Conservation (phyloP, 2,329 filamentous ascomycete species). For the Penicillium brevicompactum region DNA sequence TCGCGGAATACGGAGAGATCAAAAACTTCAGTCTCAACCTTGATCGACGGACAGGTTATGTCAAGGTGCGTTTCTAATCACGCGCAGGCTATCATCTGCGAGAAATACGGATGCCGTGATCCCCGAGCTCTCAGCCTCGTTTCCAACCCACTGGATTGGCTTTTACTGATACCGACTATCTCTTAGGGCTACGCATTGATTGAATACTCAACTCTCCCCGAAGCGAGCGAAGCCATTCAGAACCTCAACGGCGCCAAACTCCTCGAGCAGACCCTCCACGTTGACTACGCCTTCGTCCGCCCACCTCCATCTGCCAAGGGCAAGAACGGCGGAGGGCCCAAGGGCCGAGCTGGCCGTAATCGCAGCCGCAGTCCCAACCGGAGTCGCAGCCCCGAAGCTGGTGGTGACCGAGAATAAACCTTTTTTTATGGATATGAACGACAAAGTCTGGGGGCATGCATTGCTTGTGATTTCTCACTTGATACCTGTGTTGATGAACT, state of each 20-base stretch:
- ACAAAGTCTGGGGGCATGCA: conserved; percentile 8
- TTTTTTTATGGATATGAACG: conserved; percentile 3
- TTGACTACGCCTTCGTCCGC: conserved; percentile 68
- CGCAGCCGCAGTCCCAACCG: conserved; percentile 50
- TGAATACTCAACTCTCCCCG: conserved; percentile 64
- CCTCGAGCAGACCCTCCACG: conserved; percentile 65
- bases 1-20: conserved; percentile 67
- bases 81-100: background rate
- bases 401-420: conserved; percentile 36
- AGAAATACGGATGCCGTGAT: background rate
- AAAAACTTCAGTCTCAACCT: conserved; percentile 69
- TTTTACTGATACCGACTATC: conserved; percentile 13
- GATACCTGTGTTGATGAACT: conserved; percentile 16
- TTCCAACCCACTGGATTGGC: background rate
- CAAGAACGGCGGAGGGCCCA: conserved; percentile 40
- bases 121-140: background rate
- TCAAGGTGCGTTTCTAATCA: conserved; percentile 55
- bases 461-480: conserved; percentile 6
- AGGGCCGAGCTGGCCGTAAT: conserved; percentile 44
- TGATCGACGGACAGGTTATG: conserved; percentile 67
- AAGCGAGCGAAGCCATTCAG: conserved; percentile 65
- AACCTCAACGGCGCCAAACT: conserved; percentile 62
- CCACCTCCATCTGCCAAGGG: conserved; percentile 54
- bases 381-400: conserved; percentile 48
- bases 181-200: conserved; percentile 66